A percentile compares a stretch with the other conserved stretches of the same genome.
Conservation (phyloP, 306 rosid species). For the Vigna hirtella region DNA sequence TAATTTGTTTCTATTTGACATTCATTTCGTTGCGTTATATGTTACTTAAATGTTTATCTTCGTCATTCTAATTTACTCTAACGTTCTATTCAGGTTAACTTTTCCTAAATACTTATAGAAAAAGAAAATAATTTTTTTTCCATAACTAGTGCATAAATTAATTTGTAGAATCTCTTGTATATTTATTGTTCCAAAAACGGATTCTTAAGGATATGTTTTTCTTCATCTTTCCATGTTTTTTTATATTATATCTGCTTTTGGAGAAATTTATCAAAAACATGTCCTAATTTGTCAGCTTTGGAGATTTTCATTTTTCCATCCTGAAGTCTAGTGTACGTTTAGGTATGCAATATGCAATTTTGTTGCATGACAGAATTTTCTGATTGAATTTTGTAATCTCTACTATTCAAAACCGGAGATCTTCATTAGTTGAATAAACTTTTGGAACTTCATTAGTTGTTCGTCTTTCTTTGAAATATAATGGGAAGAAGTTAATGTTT, state of each 20-base stretch:
- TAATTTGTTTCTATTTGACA: constrained; percentile 1
- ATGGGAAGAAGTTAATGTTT: background rate
- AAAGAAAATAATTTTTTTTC: background rate
- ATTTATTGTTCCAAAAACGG: no score
- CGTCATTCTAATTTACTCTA: background rate
- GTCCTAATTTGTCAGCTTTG: background rate
- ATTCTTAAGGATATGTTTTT: no score
- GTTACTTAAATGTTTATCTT: background rate
- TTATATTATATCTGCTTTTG: no score
- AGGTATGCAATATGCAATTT: background rate
- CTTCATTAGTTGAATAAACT: background rate
- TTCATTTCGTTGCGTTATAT: background rate
- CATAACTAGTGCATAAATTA: background rate
- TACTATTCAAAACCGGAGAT: constrained; percentile 26
- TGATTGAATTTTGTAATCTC: constrained; percentile 2
- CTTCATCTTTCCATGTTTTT: no score
- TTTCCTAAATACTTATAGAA: background rate
- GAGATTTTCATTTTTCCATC: background rate
- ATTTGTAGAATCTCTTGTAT: no score
- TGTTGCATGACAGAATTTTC: constrained; percentile 8
- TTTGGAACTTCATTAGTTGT: background rate
- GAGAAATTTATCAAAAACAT: no score
- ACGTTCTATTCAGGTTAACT: no score
- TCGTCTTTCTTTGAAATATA: background rate
- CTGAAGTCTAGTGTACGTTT: constrained; percentile 2